Base-by-base conservation (phyloP, 2,329 filamentous ascomycete species). In the Colletotrichum horii region DNA sequence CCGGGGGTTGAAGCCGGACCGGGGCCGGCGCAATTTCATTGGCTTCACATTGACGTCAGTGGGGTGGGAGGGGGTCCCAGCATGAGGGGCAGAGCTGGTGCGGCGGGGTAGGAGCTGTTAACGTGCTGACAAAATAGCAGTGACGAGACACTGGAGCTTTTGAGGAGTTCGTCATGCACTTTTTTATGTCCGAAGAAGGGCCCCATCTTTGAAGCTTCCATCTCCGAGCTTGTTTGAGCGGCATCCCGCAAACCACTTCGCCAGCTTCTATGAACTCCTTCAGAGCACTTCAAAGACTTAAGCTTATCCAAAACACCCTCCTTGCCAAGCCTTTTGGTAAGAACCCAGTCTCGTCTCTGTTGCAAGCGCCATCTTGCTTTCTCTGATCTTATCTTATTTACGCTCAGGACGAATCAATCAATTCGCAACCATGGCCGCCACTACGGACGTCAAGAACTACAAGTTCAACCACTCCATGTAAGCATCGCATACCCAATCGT, bases 381-480 rank as follows among this genome's bases (percentile, higher is more conserved):
- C 60, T 52, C 43, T 52, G 43, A 58, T 24, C 26, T 58, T 19
- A 30, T 58, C 15, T 22, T 34, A 52, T 7, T 12, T 14, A 9
- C 30, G 16, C 24, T 1, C 28, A 76, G 74, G 71, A 75, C 74
- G 62, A 71, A 73, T 30, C 55, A 71, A 70, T 55, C 70, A 64
- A 6, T 83, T 87, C 58, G 86, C 87, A 80, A 87, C 85, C 78
- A 92, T 92, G 92, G 90, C 94, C 78, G 91, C 91, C 66, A 91
- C 92, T 4, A 97, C 96, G 0, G 92, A 98, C 78, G 87, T 90
- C 3, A 89, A 88, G 78, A 94, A 91, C 77, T 98, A 98, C 87
- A 95, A 97, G 85, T 89, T 94, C 84, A 96, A 97, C 86, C 95
- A 97, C 88, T 94, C 94, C 73, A 98, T 98, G 74, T 92, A 82